A percentile compares a stretch with the other conserved stretches of the same genome.
These are phyloP conservation scores for Daldinia sp. DNA, from an alignment of 2,329 filamentous ascomycete species.

Conservation along the genomic window DNA sequence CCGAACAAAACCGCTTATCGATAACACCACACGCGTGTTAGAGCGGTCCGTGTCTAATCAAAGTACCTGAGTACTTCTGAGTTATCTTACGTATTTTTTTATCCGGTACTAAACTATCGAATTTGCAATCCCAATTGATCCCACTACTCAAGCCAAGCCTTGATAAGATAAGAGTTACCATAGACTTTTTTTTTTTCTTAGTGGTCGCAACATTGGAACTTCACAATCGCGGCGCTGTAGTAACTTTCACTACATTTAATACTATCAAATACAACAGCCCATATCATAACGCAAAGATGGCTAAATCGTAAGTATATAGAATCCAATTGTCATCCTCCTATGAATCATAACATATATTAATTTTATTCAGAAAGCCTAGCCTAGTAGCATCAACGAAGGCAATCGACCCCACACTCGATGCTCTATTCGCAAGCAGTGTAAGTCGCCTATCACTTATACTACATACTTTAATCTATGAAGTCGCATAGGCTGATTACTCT, in stretches of 20 bases:
- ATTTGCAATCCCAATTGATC: constrained; percentile 14
- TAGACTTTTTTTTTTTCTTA: constrained; percentile 42
- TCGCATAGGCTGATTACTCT: constrained; percentile 20
- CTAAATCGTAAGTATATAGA: constrained; percentile 47
- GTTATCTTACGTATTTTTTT: constrained; percentile 18
- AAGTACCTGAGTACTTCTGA: not conserved
- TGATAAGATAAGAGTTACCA: constrained; percentile 39
- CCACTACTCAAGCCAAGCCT: not conserved
- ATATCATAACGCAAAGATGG: constrained; percentile 46
- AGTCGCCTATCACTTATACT: constrained; percentile 52
- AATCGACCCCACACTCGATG: constrained; percentile 76
- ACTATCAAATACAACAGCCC: not conserved
- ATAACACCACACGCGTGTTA: constrained; percentile 35
- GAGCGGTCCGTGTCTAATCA: constrained; percentile 2
- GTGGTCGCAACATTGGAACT: not conserved
- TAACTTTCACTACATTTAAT: constrained; percentile 13
- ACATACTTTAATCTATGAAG: not conserved
- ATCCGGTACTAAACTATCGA: constrained; percentile 29
- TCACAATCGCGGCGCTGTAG: not conserved
- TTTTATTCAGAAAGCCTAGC: constrained; percentile 53
- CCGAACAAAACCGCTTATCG: constrained; percentile 47
- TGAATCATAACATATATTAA: constrained; percentile 33
- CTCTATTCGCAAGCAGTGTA: constrained; percentile 80
- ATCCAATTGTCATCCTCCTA: not conserved
- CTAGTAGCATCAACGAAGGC: constrained; percentile 63